Conservation (phyloP, 2,329 filamentous ascomycete genomes). For the Capronia coronata region DNA sequence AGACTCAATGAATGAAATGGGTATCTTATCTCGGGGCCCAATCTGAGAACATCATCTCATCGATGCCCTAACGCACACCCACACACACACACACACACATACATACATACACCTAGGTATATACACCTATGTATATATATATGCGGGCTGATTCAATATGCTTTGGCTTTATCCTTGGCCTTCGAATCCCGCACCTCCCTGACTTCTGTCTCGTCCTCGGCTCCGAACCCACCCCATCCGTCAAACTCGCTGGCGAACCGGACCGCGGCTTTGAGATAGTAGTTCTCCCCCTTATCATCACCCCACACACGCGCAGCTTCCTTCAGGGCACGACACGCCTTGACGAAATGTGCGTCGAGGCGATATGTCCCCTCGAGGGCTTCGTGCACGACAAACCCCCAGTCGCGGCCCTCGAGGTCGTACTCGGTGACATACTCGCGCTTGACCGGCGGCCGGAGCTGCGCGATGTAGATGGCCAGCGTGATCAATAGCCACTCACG, state of each 20-base stretch:
- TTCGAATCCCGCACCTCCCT: neutral
- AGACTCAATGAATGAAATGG: too few relatives aligned
- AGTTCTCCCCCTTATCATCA: slow-evolving; percentile 36
- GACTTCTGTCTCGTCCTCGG: slow-evolving; percentile 6
- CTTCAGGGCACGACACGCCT: slow-evolving; percentile 69
- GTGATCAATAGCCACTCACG: slow-evolving; percentile 86
- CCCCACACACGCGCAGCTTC: slow-evolving; percentile 50
- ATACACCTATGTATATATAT: too few relatives aligned
- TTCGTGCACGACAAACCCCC: slow-evolving; percentile 68
- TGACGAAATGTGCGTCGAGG: slow-evolving; percentile 77
- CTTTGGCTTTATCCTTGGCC: neutral
- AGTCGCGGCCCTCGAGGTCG: slow-evolving; percentile 60
- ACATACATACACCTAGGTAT: too few relatives aligned
- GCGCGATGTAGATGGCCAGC: slow-evolving; percentile 68
- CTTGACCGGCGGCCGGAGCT: slow-evolving; percentile 65
- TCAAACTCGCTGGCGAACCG: slow-evolving; percentile 45
- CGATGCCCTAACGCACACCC: too few relatives aligned
- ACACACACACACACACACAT: too few relatives aligned
- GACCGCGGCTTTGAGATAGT: slow-evolving; percentile 46
- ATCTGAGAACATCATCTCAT: too few relatives aligned
- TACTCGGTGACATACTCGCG: slow-evolving; percentile 48
- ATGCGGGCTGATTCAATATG: neutral
- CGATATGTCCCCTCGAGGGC: slow-evolving; percentile 62
- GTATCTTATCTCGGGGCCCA: too few relatives aligned
- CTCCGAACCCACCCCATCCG: slow-evolving; percentile 28